phyloP scores from a whole-genome alignment of 1,284 basidiomycete genomes.

The Apiotrichum montevideense region DNA sequence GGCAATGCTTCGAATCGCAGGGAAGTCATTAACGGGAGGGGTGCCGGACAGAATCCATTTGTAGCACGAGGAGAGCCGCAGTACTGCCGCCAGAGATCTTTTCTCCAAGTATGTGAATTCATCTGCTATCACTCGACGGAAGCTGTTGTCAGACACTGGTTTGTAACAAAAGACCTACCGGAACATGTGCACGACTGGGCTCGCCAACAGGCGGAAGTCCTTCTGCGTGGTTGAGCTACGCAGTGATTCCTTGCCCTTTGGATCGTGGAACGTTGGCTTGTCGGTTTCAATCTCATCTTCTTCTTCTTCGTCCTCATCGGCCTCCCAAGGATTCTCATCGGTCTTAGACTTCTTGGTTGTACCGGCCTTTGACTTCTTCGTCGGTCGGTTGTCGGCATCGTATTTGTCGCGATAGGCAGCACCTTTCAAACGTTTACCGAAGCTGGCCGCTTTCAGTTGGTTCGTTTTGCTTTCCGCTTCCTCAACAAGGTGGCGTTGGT shows the following conservation, averaged over 20 bases:
- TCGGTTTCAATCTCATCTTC: slow-evolving; percentile 17
- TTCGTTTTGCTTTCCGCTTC: slow-evolving; percentile 36
- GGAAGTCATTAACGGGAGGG: slow-evolving; percentile 86
- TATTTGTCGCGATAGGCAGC: slow-evolving; percentile 40
- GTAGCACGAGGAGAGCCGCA: slow-evolving; percentile 67
- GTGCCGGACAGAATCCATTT: slow-evolving; percentile 96
- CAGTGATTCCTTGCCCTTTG: slow-evolving; percentile 22
- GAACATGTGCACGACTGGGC: slow-evolving; percentile 86
- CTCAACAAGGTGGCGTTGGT: slow-evolving; percentile 34
- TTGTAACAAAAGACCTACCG: slow-evolving; percentile 43
- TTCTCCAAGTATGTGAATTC: slow-evolving; percentile 91
- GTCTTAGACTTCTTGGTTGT: too few species aligned
- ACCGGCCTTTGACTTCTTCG: slow-evolving; percentile 46
- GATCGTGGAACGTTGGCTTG: slow-evolving; percentile 27
- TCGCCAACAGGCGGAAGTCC: slow-evolving; percentile 72
- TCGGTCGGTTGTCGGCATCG: slow-evolving; percentile 41
- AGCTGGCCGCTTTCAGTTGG: slow-evolving; percentile 37
- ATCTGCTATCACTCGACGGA: slow-evolving; percentile 80
- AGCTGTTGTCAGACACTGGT: slow-evolving; percentile 43
- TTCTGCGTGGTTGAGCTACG: slow-evolving; percentile 57
- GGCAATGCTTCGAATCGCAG: slow-evolving; percentile 70
- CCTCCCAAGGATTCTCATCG: slow-evolving; percentile 29
- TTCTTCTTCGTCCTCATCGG: slow-evolving; percentile 29
- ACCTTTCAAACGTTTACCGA: slow-evolving; percentile 41
- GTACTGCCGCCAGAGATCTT: slow-evolving; percentile 69